Percentiles rank a stretch among this genome's conserved stretches.
These are phyloP conservation scores for Cyberlindnera galapagoensis DNA, from an alignment of 805 yeast species.

Conservation along the genomic window DNA sequence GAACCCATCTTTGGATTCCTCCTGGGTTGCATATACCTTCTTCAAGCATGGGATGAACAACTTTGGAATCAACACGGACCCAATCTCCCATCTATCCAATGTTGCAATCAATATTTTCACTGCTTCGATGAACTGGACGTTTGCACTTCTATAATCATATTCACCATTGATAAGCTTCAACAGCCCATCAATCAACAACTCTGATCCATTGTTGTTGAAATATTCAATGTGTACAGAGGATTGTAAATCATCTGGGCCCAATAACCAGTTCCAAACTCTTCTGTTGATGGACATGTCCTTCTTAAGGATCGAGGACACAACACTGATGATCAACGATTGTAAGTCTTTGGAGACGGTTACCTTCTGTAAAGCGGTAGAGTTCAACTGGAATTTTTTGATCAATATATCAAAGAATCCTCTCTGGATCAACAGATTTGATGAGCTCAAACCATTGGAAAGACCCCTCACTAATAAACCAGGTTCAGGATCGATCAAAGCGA, in stretches of 20 bases:
- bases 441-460: conserved; percentile 58
- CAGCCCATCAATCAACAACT: conserved; percentile 46
- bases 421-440: conserved; percentile 67
- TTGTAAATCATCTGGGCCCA: conserved; percentile 67
- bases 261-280: conserved; percentile 87
- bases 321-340: conserved; percentile 50
- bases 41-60: conserved; percentile 60
- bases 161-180: conserved; percentile 36
- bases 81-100: conserved; percentile 94
- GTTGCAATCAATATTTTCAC: conserved; percentile 64
- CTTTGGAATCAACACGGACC: conserved; percentile 63
- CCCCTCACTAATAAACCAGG: conserved; percentile 76
- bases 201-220: conserved; percentile 52
- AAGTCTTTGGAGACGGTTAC: conserved; percentile 48
- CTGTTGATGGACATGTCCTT: conserved; percentile 94
- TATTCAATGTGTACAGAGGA: conserved; percentile 29
- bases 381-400: conserved; percentile 58
- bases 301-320: conserved; percentile 62
- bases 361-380: conserved; percentile 47
- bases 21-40: conserved; percentile 33
- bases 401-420: conserved; percentile 86
- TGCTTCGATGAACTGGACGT: conserved; percentile 38
- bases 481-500: conserved; percentile 62
- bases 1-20: conserved; percentile 21
- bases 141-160: conserved; percentile 16